Evolutionary conservation across 352 stramenopile species (phyloP), one percentile per base, ranked within the genome.

Genomic region (Globisporangium megalacanthum): DNA sequence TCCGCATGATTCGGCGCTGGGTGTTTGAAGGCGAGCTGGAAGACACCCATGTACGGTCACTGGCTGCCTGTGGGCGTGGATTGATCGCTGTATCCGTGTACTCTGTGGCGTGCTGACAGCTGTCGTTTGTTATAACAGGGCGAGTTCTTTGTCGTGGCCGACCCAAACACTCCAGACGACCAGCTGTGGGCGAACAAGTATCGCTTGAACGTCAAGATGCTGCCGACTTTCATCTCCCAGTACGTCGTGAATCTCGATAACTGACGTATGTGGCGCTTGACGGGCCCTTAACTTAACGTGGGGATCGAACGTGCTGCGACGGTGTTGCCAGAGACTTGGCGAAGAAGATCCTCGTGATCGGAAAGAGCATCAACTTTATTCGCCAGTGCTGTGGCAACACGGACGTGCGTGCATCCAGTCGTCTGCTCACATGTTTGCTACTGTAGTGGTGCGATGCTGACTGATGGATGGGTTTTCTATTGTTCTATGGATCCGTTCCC

Each of bases 341-440:
- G 2, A 78, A 90, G 22, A 96, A 96, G 39, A 97, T 98, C 48
- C 70, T 99, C 20, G 75, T 97, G 22, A 96, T 99, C 44, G 97
- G 97, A 41, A 99, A 99, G 69, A 97, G 93, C 45, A 99, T 99
- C 64, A 99, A 99, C 77, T 99, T 99, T 54, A 98, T 99, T 69
- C 87, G 96, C 17, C 75, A 90, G 49, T 98, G 94, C 74, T 97
- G 97, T 51, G 77, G 86, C 11, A 93, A 98, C 68, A 85, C 78
- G 36, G 84, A 96, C 63, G 96, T 91, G 57, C 47, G 72, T 70
- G 17, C 35, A 13, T 13, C 15, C 3, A 5, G 47, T 1, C 8
- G 13, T 14, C 1, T 29, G 9, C 19, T 20, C 2, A 15, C n/a
- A 25, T 1, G 52, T 47, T 6, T 10, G 3, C 46, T 50, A 35